Conservation (phyloP, 2,329 filamentous ascomycete species). For the Aspergillus neotritici region DNA sequence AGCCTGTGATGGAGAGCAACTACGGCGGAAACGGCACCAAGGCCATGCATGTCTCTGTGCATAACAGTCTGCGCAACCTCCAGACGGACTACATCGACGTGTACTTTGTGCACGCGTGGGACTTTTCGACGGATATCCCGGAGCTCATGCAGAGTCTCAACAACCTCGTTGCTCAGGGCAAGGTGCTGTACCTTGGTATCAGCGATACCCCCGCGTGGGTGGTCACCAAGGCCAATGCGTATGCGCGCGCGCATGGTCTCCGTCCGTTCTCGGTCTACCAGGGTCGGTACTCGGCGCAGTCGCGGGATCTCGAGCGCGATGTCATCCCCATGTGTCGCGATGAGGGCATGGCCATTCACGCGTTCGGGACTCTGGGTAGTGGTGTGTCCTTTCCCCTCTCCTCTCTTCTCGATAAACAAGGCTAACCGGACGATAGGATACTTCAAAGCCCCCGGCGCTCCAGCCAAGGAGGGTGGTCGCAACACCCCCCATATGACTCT, state of each 20-base stretch:
- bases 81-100: slow-evolving; percentile 36
- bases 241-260: slow-evolving; percentile 65
- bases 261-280: slow-evolving; percentile 66
- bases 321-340: slow-evolving; percentile 60
- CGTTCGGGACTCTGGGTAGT: slow-evolving; percentile 48
- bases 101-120: slow-evolving; percentile 48
- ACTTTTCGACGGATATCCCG: slow-evolving; percentile 58
- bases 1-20: slow-evolving; percentile 33
- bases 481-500: neutral
- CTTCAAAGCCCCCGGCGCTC: neutral
- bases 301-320: slow-evolving; percentile 65
- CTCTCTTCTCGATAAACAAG: slow-evolving; percentile 1
- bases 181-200: slow-evolving; percentile 63
- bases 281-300: slow-evolving; percentile 56
- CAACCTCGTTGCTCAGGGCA: slow-evolving; percentile 53
- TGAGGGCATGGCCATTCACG: slow-evolving; percentile 58
- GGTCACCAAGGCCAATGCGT: slow-evolving; percentile 44
- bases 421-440: slow-evolving; percentile 9
- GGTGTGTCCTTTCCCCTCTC: slow-evolving; percentile 27
- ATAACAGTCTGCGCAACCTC: slow-evolving; percentile 27
- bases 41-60: slow-evolving; percentile 22
- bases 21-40: slow-evolving; percentile 36
- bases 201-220: slow-evolving; percentile 65
- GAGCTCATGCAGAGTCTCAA: slow-evolving; percentile 66
- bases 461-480: slow-evolving; percentile 4